Evolutionary conservation across 345 rosid species (phyloP).

Genomic region (Eucalyptus polybractea): DNA sequence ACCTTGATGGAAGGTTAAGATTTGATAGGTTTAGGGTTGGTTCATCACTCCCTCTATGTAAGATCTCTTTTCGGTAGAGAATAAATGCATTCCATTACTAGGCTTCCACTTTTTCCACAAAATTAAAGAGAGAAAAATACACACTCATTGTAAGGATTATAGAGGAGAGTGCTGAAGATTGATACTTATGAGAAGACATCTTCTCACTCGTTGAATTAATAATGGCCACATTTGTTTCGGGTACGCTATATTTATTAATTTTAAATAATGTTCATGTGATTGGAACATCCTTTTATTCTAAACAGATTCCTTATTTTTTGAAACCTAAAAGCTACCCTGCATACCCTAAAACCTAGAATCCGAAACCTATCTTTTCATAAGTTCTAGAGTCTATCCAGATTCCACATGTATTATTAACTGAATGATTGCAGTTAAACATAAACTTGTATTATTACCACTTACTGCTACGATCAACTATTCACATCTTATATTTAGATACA

Average conservation of each 20-base stretch:
- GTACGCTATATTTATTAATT: not conserved
- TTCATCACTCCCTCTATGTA: not conserved
- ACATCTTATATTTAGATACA: no score
- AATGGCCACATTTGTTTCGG: not conserved
- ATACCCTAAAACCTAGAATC: no score
- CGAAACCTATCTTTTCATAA: no score
- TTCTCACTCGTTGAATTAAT: not conserved
- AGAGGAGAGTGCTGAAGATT: not conserved
- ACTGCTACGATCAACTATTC: no score
- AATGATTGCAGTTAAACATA: no score
- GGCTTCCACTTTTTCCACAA: not conserved
- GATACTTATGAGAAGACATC: not conserved
- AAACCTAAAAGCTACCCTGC: no score
- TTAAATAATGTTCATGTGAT: not conserved
- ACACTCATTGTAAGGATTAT: not conserved
- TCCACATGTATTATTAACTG: no score
- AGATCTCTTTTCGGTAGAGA: not conserved
- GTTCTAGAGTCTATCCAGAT: no score
- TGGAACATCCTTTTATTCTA: not conserved
- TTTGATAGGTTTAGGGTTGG: not conserved
- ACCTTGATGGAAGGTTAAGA: not conserved
- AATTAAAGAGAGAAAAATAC: not conserved
- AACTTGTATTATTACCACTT: no score
- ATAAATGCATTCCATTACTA: not conserved
- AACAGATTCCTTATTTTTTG: no score